These are phyloP conservation scores for Trichoderma breve DNA, from an alignment of 2,329 filamentous ascomycete species.

Conservation along the genomic window DNA sequence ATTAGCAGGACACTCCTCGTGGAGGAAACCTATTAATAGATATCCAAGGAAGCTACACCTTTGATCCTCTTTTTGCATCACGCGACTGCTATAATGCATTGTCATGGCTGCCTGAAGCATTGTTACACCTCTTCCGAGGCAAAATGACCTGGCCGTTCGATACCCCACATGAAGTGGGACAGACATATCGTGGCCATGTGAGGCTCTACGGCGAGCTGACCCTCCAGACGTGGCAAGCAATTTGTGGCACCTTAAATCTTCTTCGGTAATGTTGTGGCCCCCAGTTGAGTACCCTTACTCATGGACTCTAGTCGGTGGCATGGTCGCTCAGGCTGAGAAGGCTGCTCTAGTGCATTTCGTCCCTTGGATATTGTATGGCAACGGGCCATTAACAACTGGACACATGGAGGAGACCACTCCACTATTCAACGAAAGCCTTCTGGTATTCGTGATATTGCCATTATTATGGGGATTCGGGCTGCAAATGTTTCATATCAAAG, in stretches of 20 bases:
- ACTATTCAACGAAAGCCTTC: not conserved
- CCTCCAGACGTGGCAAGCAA: not conserved
- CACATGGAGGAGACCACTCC: not conserved
- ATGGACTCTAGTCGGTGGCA: not conserved
- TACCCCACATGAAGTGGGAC: not conserved
- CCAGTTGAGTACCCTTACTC: not conserved
- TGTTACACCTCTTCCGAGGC: not conserved
- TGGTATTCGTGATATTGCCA: not conserved
- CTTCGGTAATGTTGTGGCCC: not conserved
- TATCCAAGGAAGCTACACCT: not conserved
- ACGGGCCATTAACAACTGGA: not conserved
- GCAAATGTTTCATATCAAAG: not conserved
- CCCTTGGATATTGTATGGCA: not conserved
- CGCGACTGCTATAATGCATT: not conserved
- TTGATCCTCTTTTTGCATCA: not conserved
- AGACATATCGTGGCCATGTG: not conserved
- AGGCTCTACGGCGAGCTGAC: not conserved
- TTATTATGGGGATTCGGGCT: not conserved
- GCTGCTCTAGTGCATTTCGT: not conserved
- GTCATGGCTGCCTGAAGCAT: not conserved
- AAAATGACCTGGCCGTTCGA: not conserved
- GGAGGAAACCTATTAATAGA: not conserved
- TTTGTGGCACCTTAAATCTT: not conserved
- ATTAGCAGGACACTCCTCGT: not conserved
- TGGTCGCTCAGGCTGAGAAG: not conserved